phyloP scores from a whole-genome alignment of 2,329 filamentous ascomycete genomes.

The Aspergillus sp. region DNA sequence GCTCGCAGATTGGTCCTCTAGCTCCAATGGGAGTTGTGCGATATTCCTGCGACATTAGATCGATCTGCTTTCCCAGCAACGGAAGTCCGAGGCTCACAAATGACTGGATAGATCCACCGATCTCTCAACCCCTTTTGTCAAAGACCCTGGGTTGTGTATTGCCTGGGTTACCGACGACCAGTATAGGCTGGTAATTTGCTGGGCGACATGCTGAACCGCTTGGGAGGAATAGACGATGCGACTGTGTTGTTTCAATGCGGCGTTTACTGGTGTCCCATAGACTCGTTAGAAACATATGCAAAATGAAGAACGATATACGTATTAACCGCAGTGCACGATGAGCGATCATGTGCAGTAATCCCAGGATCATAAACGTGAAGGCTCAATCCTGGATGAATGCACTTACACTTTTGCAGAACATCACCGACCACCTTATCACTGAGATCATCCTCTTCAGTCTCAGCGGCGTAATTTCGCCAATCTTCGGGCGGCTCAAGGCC shows the following conservation, averaged over 20 bases:
- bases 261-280: constrained; percentile 46
- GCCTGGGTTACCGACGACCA: constrained; percentile 52
- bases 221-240: constrained; percentile 56
- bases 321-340: not conserved
- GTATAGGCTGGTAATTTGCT: constrained; percentile 58
- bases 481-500: constrained; percentile 50
- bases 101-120: constrained; percentile 43
- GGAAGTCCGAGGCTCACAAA: constrained; percentile 28
- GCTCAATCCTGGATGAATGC: not conserved
- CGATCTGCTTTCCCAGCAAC: not conserved
- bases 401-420: constrained; percentile 53
- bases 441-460: constrained; percentile 48
- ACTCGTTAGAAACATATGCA: not conserved
- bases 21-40: constrained; percentile 38
- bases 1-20: constrained; percentile 33
- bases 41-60: constrained; percentile 36
- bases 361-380: too few species aligned
- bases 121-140: constrained; percentile 37
- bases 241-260: constrained; percentile 54
- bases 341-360: not conserved
- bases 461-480: constrained; percentile 47
- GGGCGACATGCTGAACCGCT: constrained; percentile 57
- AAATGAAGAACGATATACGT: not conserved
- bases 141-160: constrained; percentile 23
- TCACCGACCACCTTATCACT: constrained; percentile 53